phyloP scores from a whole-genome alignment of 2,329 filamentous ascomycete genomes.

The Pseudocercospora musae region DNA sequence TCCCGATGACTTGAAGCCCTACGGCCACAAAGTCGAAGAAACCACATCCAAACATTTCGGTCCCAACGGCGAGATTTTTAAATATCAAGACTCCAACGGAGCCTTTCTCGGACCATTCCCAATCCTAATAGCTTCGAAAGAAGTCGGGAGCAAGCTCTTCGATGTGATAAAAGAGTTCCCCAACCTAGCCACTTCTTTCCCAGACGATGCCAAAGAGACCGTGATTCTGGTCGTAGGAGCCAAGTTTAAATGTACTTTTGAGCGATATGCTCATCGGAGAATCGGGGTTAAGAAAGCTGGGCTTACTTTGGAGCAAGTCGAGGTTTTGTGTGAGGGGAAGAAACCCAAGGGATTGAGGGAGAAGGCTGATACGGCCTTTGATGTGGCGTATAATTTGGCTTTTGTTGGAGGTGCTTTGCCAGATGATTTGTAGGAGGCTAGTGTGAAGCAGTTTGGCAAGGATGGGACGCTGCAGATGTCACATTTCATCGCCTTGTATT shows the following conservation, averaged over 20 bases:
- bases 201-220: constrained; percentile 21
- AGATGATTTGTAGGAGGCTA: constrained; percentile 18
- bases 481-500: constrained; percentile 25
- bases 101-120: constrained; percentile 23
- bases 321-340: constrained; percentile 3
- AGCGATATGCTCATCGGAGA: constrained; percentile 24
- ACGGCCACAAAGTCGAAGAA: constrained; percentile 3
- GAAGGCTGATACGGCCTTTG: constrained; percentile 15
- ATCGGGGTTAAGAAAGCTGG: constrained; percentile 16
- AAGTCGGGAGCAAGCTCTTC: constrained; percentile 10
- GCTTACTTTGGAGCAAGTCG: constrained; percentile 14
- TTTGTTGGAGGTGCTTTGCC: constrained; percentile 16
- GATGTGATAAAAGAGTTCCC: constrained; percentile 2
- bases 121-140: constrained; percentile 15
- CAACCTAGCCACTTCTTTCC: constrained; percentile 12
- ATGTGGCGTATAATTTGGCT: constrained; percentile 20
- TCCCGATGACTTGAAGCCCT: constrained; percentile 4
- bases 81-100: constrained; percentile 10
- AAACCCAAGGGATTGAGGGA: constrained; percentile 22
- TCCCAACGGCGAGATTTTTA: constrained; percentile 5
- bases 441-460: constrained; percentile 22
- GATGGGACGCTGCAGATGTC: constrained; percentile 21
- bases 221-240: constrained; percentile 24
- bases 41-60: constrained; percentile 5
- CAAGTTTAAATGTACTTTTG: constrained; percentile 21